Conservation (phyloP, 169 alveolate species). For the Plasmodium cynomolgi region DNA sequence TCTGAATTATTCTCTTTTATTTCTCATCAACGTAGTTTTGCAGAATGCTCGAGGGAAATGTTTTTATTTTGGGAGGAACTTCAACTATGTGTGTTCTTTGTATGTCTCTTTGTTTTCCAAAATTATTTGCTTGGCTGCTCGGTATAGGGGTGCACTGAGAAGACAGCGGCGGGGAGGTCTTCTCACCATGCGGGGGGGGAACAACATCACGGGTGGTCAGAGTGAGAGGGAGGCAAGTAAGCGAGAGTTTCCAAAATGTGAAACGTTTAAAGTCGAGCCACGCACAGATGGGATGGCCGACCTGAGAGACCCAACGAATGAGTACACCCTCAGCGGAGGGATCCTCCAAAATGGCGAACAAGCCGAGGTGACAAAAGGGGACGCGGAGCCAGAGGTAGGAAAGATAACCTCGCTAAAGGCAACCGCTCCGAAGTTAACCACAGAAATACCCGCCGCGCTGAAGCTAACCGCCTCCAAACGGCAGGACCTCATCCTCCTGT, state of each 20-base stretch:
- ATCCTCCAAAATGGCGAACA: background rate
- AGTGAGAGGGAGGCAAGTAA: background rate
- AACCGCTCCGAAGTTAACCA: background rate
- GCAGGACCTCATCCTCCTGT: conserved; percentile 47
- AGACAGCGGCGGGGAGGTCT: background rate
- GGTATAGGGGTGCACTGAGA: background rate
- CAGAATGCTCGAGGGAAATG: conserved; percentile 23
- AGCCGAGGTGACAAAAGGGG: background rate
- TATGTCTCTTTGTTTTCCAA: conserved; percentile 37
- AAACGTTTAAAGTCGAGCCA: background rate
- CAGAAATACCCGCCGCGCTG: background rate
- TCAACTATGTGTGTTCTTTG: conserved; percentile 10
- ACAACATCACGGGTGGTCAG: background rate
- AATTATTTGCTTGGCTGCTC: conserved; percentile 3
- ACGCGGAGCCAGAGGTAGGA: too few species aligned
- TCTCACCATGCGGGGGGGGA: background rate
- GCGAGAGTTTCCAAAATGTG: background rate
- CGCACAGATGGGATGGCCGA: background rate
- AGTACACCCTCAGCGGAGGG: background rate
- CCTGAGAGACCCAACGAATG: background rate
- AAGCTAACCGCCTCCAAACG: background rate
- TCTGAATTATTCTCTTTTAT: conserved; percentile 34
- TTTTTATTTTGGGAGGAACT: conserved; percentile 27
- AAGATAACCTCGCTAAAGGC: too few species aligned
- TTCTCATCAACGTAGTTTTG: conserved; percentile 34